A percentile compares a stretch with the other conserved stretches of the same genome.
These are phyloP conservation scores for Aspergillus ellipticus DNA, from an alignment of 495 filamentous ascomycete genomes.

Conservation along the genomic window DNA sequence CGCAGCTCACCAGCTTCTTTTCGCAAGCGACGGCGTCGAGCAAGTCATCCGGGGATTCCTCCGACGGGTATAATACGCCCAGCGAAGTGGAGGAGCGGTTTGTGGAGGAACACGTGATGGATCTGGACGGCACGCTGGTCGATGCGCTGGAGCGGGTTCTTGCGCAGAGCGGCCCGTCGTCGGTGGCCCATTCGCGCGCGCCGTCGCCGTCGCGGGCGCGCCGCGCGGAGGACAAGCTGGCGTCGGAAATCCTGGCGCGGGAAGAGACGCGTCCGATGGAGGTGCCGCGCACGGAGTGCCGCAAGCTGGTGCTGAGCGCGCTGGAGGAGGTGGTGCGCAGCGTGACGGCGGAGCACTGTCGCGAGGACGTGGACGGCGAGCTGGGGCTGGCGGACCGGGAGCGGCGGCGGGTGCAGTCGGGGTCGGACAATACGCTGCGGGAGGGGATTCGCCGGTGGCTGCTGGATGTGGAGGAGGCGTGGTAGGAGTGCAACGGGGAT, in stretches of 20 bases:
- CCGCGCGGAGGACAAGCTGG: constrained; percentile 27
- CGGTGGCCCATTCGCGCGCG: constrained; percentile 39
- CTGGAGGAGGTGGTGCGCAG: constrained; percentile 61
- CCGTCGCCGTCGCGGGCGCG: constrained; percentile 42
- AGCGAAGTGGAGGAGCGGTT: constrained; percentile 60
- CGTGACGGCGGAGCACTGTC: constrained; percentile 54
- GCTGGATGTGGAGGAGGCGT: constrained; percentile 51
- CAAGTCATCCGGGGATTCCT: constrained; percentile 19
- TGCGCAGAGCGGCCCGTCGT: constrained; percentile 51
- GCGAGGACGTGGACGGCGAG: constrained; percentile 39
- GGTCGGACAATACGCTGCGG: constrained; percentile 55
- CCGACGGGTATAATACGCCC: constrained; percentile 20
- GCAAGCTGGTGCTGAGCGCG: constrained; percentile 57
- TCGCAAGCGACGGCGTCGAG: constrained; percentile 22
- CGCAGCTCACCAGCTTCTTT: constrained; percentile 37
- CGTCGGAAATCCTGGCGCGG: constrained; percentile 8
- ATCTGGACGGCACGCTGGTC: constrained; percentile 67
- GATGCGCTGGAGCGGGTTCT: constrained; percentile 77
- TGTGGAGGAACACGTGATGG: constrained; percentile 69
- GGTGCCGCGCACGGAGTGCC: constrained; percentile 57
- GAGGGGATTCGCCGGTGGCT: constrained; percentile 66
- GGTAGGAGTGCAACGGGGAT: constrained; percentile 23
- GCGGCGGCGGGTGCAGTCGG: constrained; percentile 31
- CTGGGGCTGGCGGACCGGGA: constrained; percentile 35
- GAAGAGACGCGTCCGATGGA: constrained; percentile 40